Conservation (phyloP, 352 stramenopile species). For the Globisporangium spinosum region DNA sequence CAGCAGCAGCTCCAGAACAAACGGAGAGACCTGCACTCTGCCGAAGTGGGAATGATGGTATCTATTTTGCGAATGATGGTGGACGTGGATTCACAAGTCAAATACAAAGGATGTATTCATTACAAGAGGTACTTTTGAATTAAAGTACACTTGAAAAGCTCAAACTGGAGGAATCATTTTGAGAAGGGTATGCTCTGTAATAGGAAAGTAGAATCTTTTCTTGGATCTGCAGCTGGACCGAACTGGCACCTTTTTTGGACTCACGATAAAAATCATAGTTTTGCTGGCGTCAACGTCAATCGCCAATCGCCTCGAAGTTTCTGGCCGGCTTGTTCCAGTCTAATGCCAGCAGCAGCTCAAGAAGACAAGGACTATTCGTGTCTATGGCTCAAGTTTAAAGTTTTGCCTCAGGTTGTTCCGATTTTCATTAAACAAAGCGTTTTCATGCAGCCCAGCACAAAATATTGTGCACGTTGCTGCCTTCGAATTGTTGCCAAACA, state of each 20-base stretch:
- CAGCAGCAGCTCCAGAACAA: conserved; percentile 4
- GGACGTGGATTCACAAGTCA: neutral
- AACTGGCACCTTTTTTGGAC: neutral
- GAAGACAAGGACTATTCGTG: neutral
- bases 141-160: no score
- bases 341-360: no score
- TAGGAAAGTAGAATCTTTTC: neutral
- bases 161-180: neutral
- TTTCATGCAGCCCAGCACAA: neutral
- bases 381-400: neutral
- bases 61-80: conserved; percentile 10
- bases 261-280: neutral
- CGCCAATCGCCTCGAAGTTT: neutral
- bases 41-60: conserved; percentile 4
- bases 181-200: neutral
- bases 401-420: neutral
- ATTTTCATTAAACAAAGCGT: neutral
- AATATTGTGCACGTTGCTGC: neutral
- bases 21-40: neutral
- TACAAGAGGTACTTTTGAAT: no score
- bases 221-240: neutral
- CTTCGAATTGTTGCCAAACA: neutral
- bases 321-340: no score
- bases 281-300: neutral
- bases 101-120: neutral